These are phyloP conservation scores for Aspergillus haitiensis DNA, from an alignment of 495 filamentous ascomycete species.

Conservation along the genomic window DNA sequence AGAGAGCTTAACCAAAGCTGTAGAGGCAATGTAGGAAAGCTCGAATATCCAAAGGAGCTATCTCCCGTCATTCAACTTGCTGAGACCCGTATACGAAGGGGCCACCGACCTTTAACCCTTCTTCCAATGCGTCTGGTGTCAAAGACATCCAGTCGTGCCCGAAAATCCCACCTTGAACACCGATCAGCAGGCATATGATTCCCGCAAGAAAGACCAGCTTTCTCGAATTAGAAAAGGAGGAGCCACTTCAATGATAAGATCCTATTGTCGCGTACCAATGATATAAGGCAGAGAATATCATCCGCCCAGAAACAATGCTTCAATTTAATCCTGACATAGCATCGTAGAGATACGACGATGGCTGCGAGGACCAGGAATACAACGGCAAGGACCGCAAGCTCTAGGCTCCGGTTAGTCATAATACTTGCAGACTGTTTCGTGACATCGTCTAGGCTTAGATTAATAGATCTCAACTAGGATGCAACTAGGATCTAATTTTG, in stretches of 20 bases:
- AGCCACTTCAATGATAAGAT: background rate
- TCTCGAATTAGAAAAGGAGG: background rate
- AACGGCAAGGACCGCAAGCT: background rate
- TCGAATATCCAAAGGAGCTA: conserved; percentile 8
- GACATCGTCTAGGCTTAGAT: no score
- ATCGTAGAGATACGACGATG: background rate
- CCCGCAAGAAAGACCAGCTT: background rate
- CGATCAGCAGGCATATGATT: background rate
- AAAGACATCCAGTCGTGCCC: conserved; percentile 1
- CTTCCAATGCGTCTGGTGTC: background rate
- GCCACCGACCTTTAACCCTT: conserved; percentile 7
- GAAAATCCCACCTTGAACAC: conserved; percentile 2
- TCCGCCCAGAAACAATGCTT: conserved; percentile 6
- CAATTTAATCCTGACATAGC: conserved; percentile 7
- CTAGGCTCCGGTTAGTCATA: background rate
- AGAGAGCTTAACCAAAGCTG: conserved; percentile 3
- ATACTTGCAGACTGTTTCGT: background rate
- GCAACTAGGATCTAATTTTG: no score
- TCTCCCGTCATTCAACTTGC: background rate
- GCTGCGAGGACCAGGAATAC: conserved; percentile 4
- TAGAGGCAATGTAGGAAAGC: background rate
- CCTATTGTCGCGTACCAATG: conserved; percentile 2
- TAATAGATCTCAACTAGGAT: no score
- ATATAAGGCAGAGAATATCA: conserved; percentile 1
- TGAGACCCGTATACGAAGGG: background rate